Evolutionary conservation across 345 rosid species (phyloP), one percentile per base, ranked within the genome.

Genomic region (Melaleuca alternifolia): DNA sequence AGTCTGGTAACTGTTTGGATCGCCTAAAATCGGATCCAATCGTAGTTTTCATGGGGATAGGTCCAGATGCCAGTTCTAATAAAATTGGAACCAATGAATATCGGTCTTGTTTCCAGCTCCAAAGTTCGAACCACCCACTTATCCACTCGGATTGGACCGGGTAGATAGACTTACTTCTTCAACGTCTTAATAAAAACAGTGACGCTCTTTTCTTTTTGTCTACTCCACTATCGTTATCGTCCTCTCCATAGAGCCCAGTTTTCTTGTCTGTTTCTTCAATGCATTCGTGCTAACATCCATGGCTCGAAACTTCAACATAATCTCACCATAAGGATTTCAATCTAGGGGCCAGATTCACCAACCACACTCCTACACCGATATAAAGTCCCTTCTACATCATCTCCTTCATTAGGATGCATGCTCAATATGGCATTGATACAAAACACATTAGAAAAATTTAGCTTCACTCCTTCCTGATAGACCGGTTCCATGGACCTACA

Each of bases 341-440:
- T 59, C n/a, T n/a, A 11, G 8, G 16, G 0, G 33, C 12, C 13
- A n/a, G 33, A 59, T 12, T 12, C 28, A 0, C 33, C 8, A 0
- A 59, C 65, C 65, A 59, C 30, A 59, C 65, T n/a, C 15, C 16
- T 59, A 57, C 33, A 59, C 0, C 11, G 26, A 57, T 5, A 59
- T n/a, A 59, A n/a, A n/a, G 65, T 59, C 33, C 33, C 33, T 28
- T 59, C 8, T 0, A 0, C 33, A n/a, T 59, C 33, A 26, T 57
- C 62, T 57, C 30, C 30, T 5, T 57, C 62, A 6, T 0, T 59
- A 26, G 0, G 16, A 57, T 57, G 4, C 33, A 59, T 5, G 41
- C 14, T 12, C 16, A 59, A 13, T 59, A 4, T n/a, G 65, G 65
- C 16, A 6, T 59, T 33, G 33, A 6, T 0, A n/a, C 65, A 59